Evolutionary conservation across 352 stramenopile species (phyloP), one percentile per base, ranked within the genome.

Genomic region (Hyaloperonospora brassicae): DNA sequence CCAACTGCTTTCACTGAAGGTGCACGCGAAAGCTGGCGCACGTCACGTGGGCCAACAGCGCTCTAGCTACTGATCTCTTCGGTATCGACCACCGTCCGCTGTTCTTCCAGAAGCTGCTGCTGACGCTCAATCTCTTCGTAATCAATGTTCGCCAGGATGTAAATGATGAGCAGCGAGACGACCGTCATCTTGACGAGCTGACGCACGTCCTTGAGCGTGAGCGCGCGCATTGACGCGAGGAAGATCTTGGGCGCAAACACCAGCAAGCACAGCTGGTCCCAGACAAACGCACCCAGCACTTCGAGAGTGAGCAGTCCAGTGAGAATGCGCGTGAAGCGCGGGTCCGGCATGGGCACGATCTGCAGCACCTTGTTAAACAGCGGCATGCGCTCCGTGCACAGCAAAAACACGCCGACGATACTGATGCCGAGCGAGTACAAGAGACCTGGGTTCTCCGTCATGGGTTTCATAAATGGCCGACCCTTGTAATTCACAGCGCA

Each of bases 401-500:
- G 77, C 87, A 93, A 77, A 90, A 93, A 93, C 23, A 93, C 82
- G 21, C 81, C 85, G 36, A 93, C 84, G 45, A 93, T 82, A 44
- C 76, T 88, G 50, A 93, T 72, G 0, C 83, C 83, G 1, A 95
- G 79, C 50, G 85, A 95, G 70, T 93, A 93, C 23, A 98, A 76
- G n/a, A 99, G 61, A n/a, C 91, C 68, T 10, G 89, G 89, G 67
- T 99, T 98, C 47, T 99, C 90, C 27, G 70, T 87, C 67, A 99
- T 91, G 55, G 86, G 92, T 76, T 98, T 95, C 89, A 98, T 98
- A 80, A 98, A 99, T 40, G 97, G 97, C 50, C 93, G 82, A 14
- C 97, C 97, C 70, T 95, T 90, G 84, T 99, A 99, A 76, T 99
- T 99, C 14, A 98, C 93, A 1, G 90, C 79, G 61, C 98, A 99